Evolutionary conservation across 2,329 filamentous ascomycete genomes (phyloP).

Genomic region (Talaromyces sp.): DNA sequence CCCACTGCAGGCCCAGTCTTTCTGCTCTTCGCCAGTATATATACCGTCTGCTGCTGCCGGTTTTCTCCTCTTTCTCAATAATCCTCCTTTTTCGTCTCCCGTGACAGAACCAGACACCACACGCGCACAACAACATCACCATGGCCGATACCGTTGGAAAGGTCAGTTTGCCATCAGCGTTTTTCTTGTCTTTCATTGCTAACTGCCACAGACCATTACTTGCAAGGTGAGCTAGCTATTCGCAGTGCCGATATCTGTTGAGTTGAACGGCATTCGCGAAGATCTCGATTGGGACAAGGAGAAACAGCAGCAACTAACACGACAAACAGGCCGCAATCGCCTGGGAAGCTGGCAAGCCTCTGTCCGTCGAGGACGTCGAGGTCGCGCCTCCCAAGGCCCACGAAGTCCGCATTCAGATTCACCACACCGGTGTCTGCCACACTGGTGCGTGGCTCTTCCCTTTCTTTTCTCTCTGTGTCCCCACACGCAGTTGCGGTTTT

Average conservation of each 20-base stretch:
- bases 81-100: not conserved
- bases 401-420: constrained; percentile 94
- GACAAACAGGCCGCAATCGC: constrained; percentile 72
- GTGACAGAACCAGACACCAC: not conserved
- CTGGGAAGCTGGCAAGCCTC: constrained; percentile 90
- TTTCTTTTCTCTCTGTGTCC: constrained; percentile 2
- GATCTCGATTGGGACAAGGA: not conserved
- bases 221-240: constrained; percentile 63
- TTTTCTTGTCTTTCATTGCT: constrained; percentile 2
- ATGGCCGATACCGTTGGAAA: constrained; percentile 55
- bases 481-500: not conserved
- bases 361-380: constrained; percentile 87
- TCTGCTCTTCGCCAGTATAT: not conserved
- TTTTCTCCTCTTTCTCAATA: not conserved
- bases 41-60: not conserved
- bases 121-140: constrained; percentile 14
- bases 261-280: not conserved
- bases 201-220: constrained; percentile 66
- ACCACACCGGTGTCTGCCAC: constrained; percentile 98
- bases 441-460: constrained; percentile 57
- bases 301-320: constrained; percentile 18
- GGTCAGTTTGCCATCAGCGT: constrained; percentile 28
- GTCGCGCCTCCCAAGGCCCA: constrained; percentile 82
- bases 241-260: not conserved
- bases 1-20: not conserved